These are phyloP conservation scores for Picochlorum sp. DNA, from an alignment of 139 green algal genomes.

Conservation along the genomic window DNA sequence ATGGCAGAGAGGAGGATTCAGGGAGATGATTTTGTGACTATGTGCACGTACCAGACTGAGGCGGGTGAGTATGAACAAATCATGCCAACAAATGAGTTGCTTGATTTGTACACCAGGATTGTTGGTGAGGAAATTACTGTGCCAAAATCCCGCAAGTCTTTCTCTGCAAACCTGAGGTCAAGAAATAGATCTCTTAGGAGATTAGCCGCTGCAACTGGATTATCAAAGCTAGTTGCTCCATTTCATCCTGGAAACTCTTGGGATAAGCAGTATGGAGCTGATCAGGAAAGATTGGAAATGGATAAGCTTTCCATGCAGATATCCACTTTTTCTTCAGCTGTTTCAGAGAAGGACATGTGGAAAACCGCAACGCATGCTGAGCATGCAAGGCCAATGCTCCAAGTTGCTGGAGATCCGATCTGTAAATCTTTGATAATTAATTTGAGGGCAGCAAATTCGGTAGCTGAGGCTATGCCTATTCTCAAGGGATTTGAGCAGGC, in stretches of 20 bases:
- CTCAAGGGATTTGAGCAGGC: constrained; percentile 39
- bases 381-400: constrained; percentile 73
- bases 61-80: constrained; percentile 45
- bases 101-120: constrained; percentile 5
- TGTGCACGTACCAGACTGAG: constrained; percentile 42
- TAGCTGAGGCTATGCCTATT: constrained; percentile 19
- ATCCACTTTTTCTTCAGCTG: constrained; percentile 2
- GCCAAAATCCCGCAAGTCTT: neutral
- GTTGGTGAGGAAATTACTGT: constrained; percentile 11
- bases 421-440: constrained; percentile 39
- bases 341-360: constrained; percentile 48
- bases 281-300: constrained; percentile 29
- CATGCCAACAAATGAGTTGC: constrained; percentile 56
- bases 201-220: constrained; percentile 59
- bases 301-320: constrained; percentile 25
- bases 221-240: constrained; percentile 38
- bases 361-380: constrained; percentile 61
- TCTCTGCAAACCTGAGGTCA: neutral
- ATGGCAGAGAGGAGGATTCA: constrained; percentile 70
- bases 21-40: constrained; percentile 70
- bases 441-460: constrained; percentile 21
- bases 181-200: constrained; percentile 6
- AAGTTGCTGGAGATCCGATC: constrained; percentile 48
- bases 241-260: constrained; percentile 35
- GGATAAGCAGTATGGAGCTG: constrained; percentile 53